These are phyloP conservation scores for Aspergillus tubingensis DNA, from an alignment of 2,329 filamentous ascomycete species.

Conservation along the genomic window DNA sequence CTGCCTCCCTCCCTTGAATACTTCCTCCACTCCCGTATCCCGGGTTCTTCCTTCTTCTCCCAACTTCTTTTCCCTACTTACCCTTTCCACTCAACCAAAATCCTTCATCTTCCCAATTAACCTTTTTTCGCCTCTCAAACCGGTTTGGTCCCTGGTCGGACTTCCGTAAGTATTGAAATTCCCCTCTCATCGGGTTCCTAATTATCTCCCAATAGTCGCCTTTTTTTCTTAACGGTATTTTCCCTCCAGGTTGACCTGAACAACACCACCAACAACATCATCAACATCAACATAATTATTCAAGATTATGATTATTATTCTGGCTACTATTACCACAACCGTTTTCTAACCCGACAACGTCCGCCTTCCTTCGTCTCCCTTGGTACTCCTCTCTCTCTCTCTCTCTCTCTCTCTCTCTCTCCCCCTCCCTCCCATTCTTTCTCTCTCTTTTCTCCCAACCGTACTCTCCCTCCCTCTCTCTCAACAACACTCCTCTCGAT, in stretches of 20 bases:
- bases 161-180: neutral
- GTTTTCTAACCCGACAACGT: neutral
- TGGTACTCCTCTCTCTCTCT: constrained; percentile 4
- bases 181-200: neutral
- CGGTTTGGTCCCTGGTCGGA: constrained; percentile 15
- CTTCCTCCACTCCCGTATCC: constrained; percentile 1
- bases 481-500: constrained; percentile 9
- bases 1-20: constrained; percentile 9
- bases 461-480: constrained; percentile 13
- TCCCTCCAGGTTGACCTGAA: neutral
- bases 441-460: constrained; percentile 16
- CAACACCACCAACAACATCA: too few relatives aligned
- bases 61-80: constrained; percentile 6
- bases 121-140: neutral
- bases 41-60: constrained; percentile 16
- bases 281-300: too few relatives aligned
- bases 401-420: constrained; percentile 12
- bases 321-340: constrained; percentile 1
- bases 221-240: neutral
- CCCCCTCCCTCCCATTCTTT: constrained; percentile 17
- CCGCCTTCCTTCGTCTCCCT: neutral
- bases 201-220: neutral
- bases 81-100: neutral
- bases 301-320: constrained; percentile 2
- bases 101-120: constrained; percentile 4